phyloP scores from a whole-genome alignment of 192 early-diverging fungal genomes.

The Coemansia sp. region DNA sequence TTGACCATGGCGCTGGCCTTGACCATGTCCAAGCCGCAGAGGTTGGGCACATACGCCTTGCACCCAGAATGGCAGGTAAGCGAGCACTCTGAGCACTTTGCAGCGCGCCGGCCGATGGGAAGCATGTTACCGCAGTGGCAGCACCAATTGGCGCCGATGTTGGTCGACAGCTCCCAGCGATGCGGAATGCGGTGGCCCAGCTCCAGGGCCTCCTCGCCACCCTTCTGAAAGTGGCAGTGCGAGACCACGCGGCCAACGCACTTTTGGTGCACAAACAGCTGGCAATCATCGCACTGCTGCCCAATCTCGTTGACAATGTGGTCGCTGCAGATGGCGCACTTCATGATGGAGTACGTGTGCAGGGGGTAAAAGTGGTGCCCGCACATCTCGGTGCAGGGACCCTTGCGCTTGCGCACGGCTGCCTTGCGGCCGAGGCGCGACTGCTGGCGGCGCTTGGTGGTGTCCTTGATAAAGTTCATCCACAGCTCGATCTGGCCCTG shows the following conservation, averaged over 20 bases:
- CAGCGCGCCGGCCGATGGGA: conserved; percentile 62
- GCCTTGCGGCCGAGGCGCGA: conserved; percentile 68
- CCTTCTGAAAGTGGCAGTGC: conserved; percentile 74
- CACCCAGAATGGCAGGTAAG: conserved; percentile 81
- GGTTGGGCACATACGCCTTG: conserved; percentile 80
- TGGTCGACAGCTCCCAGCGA: conserved; percentile 84
- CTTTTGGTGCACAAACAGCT: conserved; percentile 89
- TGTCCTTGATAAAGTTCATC: conserved; percentile 75
- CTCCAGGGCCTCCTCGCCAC: conserved; percentile 25
- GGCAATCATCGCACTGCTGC: conserved; percentile 95
- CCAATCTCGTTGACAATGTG: conserved; percentile 87
- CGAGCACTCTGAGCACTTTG: conserved; percentile 73
- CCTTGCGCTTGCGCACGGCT: conserved; percentile 75
- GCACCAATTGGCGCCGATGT: conserved; percentile 90
- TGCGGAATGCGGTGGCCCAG: conserved; percentile 91
- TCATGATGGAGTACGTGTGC: conserved; percentile 96
- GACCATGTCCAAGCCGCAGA: conserved; percentile 87
- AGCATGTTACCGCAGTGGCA: conserved; percentile 98
- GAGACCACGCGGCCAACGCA: conserved; percentile 81
- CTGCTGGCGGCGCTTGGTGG: conserved; percentile 42
- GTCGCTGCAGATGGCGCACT: conserved; percentile 93
- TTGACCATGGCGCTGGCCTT: conserved; percentile 82
- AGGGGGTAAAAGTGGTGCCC: conserved; percentile 92
- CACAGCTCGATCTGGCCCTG: conserved; percentile 83
- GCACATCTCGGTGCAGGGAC: conserved; percentile 80